Conservation (phyloP, 2,329 filamentous ascomycete species). For the Aspergillus intermedius region DNA sequence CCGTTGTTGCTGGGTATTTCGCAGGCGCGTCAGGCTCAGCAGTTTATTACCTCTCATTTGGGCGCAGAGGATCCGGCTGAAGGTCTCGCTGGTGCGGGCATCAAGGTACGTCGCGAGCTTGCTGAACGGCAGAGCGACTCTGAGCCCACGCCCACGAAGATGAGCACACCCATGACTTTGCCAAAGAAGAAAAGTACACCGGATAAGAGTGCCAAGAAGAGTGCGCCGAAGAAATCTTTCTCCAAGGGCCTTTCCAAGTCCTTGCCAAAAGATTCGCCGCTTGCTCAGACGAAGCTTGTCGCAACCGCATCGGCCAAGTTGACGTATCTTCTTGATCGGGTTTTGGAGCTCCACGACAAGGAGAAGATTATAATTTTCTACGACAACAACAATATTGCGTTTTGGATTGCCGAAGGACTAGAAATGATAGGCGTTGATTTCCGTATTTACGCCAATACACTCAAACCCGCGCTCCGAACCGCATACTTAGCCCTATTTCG, state of each 20-base stretch:
- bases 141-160: not conserved
- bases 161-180: constrained; percentile 9
- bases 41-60: constrained; percentile 43
- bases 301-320: constrained; percentile 82
- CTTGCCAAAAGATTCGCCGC: constrained; percentile 40
- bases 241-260: constrained; percentile 19
- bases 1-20: constrained; percentile 53
- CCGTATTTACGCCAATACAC: constrained; percentile 49
- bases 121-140: constrained; percentile 9
- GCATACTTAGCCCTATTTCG: constrained; percentile 78
- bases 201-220: constrained; percentile 20
- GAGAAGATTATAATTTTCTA: constrained; percentile 95
- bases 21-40: constrained; percentile 51
- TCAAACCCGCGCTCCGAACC: constrained; percentile 58
- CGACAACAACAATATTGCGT: constrained; percentile 78
- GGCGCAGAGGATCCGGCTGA: constrained; percentile 30
- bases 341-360: constrained; percentile 58
- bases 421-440: constrained; percentile 62
- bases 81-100: constrained; percentile 37
- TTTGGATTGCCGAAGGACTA: constrained; percentile 74
- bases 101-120: constrained; percentile 28
- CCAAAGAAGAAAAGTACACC: constrained; percentile 11
- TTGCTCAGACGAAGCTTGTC: constrained; percentile 58
- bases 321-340: constrained; percentile 71
- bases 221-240: constrained; percentile 25